Percentiles rank a stretch among this genome's conserved stretches.
phyloP scores from a whole-genome alignment of 2,329 filamentous ascomycete genomes.

The Botrytis sinoallii region DNA sequence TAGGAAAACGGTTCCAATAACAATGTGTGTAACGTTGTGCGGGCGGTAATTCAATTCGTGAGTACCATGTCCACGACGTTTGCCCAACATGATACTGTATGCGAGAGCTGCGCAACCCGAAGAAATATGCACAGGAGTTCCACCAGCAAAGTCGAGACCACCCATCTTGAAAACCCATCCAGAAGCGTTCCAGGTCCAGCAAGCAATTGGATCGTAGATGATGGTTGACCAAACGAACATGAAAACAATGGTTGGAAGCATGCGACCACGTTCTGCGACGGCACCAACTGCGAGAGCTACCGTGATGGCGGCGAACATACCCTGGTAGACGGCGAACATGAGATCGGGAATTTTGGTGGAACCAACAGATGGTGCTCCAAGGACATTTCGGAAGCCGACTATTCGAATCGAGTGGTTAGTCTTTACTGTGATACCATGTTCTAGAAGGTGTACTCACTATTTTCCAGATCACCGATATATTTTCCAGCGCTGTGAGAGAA shows the following conservation, averaged over 20 bases:
- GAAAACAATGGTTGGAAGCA: slow-evolving; percentile 85
- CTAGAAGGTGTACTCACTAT: slow-evolving; percentile 43
- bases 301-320: slow-evolving; percentile 84
- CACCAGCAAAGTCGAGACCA: slow-evolving; percentile 83
- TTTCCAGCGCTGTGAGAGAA: slow-evolving; percentile 54
- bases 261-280: slow-evolving; percentile 80
- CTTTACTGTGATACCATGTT: background rate
- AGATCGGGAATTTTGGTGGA: slow-evolving; percentile 74
- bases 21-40: slow-evolving; percentile 89
- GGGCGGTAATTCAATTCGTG: slow-evolving; percentile 88
- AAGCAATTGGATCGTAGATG: slow-evolving; percentile 89
- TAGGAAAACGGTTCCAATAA: slow-evolving; percentile 87
- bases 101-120: slow-evolving; percentile 81
- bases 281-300: slow-evolving; percentile 82
- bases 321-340: slow-evolving; percentile 80
- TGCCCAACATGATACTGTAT: slow-evolving; percentile 89
- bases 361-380: slow-evolving; percentile 72
- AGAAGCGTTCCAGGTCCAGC: slow-evolving; percentile 87
- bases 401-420: slow-evolving; percentile 1
- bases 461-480: slow-evolving; percentile 77
- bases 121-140: slow-evolving; percentile 85
- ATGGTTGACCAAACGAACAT: slow-evolving; percentile 91
- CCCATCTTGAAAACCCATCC: slow-evolving; percentile 81
- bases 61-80: slow-evolving; percentile 67
- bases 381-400: slow-evolving; percentile 71